These are phyloP conservation scores for Phylloporus rhodoxanthus DNA, from an alignment of 768 basidiomycete genomes.

Conservation along the genomic window DNA sequence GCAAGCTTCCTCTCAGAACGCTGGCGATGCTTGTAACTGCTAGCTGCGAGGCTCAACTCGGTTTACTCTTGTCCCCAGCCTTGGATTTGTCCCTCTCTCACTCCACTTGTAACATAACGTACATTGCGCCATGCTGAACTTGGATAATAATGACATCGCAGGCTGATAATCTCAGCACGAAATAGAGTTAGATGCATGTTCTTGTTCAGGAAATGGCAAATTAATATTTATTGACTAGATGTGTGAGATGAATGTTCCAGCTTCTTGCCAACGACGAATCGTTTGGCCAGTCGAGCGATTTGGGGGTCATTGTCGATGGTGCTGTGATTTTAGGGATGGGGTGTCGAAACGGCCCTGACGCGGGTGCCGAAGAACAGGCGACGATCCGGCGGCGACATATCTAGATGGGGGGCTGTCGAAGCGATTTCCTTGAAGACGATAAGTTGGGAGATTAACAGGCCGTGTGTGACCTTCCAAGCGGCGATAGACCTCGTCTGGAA, in stretches of 20 bases:
- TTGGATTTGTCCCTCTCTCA: constrained; percentile 13
- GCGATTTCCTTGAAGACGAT: background rate
- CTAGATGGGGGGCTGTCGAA: background rate
- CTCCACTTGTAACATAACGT: constrained; percentile 29
- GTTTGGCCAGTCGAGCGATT: too few species aligned
- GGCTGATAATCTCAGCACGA: constrained; percentile 6
- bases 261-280: too few species aligned
- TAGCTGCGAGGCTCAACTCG: constrained; percentile 30
- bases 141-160: constrained; percentile 19
- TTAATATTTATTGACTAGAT: background rate
- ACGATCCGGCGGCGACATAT: background rate
- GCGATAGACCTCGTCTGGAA: background rate
- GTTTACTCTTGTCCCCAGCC: constrained; percentile 3
- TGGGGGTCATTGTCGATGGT: background rate
- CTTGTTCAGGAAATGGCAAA: background rate
- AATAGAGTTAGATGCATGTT: constrained; percentile 2
- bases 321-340: too few species aligned
- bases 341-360: background rate
- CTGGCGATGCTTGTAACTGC: constrained; percentile 72
- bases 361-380: background rate
- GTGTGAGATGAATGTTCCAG: background rate
- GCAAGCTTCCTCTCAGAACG: constrained; percentile 44
- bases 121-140: constrained; percentile 26
- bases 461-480: background rate
- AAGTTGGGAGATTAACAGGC: background rate